Percentiles rank a stretch among this genome's conserved stretches.
Conservation (phyloP, 129 eudicot genomes). For the Flaveria linearis region DNA sequence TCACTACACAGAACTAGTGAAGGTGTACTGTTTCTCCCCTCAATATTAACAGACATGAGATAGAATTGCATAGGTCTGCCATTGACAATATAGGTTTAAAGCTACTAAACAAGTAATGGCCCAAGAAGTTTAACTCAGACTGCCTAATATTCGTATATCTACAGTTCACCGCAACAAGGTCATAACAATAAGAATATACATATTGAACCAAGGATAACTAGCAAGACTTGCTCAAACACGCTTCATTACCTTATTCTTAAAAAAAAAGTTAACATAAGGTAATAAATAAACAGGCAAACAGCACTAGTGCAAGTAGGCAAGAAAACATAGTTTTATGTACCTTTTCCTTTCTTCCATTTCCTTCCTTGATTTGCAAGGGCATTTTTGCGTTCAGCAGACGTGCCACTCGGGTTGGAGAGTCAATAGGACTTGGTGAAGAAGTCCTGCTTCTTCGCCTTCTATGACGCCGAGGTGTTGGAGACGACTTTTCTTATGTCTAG, state of each 20-base stretch:
- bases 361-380: conserved; percentile 64
- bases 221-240: neutral
- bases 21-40: neutral
- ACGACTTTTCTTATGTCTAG: conserved; percentile 76
- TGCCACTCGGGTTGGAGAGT: conserved; percentile 58
- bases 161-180: neutral
- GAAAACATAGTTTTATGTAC: conserved; percentile 32
- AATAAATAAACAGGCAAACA: neutral
- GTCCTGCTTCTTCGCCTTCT: conserved; percentile 73
- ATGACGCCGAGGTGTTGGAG: conserved; percentile 74
- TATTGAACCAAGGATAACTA: too few species aligned
- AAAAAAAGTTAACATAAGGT: neutral
- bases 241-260: neutral
- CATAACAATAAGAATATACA: neutral
- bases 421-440: conserved; percentile 57
- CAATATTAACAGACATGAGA: neutral
- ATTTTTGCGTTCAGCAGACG: conserved; percentile 53
- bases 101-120: neutral
- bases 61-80: neutral
- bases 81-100: neutral
- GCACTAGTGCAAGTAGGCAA: neutral
- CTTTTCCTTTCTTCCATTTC: conserved; percentile 94
- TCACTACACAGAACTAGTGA: neutral
- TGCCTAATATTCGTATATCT: neutral
- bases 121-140: neutral